Conservation (phyloP, 176 grass and related monocot genomes). For the Carex kokanica region DNA sequence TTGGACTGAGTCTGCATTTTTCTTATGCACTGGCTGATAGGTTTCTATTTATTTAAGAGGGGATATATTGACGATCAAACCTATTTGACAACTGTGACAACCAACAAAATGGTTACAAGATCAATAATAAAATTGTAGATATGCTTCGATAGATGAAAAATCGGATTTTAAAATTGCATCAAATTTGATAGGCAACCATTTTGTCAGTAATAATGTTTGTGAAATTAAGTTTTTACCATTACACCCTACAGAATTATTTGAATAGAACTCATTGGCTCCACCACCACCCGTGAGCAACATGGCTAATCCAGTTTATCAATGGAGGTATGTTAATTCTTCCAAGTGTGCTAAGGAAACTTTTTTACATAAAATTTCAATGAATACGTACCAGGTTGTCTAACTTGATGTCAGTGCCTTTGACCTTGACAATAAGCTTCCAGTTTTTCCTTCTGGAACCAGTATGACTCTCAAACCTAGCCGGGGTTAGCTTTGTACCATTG, state of each 20-base stretch:
- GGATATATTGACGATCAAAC: neutral
- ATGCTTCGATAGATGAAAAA: no score
- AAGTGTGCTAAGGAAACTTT: neutral
- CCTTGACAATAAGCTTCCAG: conserved; percentile 74
- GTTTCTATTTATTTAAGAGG: neutral
- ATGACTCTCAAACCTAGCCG: conserved; percentile 77
- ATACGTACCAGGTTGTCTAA: conserved; percentile 52
- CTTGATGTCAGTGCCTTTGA: conserved; percentile 48
- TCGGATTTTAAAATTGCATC: no score
- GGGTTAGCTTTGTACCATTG: conserved; percentile 57
- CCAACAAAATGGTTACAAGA: neutral
- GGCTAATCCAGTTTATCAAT: neutral
- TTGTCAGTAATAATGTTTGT: neutral
- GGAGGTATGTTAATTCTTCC: neutral
- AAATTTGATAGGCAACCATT: neutral
- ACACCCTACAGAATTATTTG: neutral
- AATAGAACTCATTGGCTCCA: neutral
- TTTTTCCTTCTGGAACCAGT: conserved; percentile 78
- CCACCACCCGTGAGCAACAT: neutral
- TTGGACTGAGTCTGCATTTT: neutral
- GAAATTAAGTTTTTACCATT: neutral
- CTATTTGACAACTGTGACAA: neutral
- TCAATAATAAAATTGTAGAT: neutral
- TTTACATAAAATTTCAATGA: conserved; percentile 11
- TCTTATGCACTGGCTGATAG: neutral